These are phyloP conservation scores for Amanita rubescens DNA, from an alignment of 768 basidiomycete species.

Conservation along the genomic window DNA sequence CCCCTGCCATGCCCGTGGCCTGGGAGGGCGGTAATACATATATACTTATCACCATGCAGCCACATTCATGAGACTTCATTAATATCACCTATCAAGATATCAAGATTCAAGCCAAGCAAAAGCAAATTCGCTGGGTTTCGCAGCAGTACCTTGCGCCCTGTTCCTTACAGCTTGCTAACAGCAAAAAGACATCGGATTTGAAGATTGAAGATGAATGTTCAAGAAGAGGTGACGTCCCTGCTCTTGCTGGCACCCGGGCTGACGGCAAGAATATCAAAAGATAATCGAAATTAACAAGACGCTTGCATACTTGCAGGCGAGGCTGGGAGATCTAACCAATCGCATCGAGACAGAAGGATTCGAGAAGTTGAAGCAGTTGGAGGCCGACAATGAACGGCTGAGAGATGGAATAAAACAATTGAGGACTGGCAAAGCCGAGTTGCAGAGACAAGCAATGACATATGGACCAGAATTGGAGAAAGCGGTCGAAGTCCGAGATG, in stretches of 20 bases:
- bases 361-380: conserved; percentile 19
- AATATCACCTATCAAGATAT: neutral
- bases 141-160: neutral
- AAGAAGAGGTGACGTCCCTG: conserved; percentile 19
- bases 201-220: neutral
- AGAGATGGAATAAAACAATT: conserved; percentile 20
- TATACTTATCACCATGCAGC: neutral
- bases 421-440: conserved; percentile 24
- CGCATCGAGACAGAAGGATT: conserved; percentile 9
- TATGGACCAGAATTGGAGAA: conserved; percentile 24
- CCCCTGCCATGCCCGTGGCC: neutral
- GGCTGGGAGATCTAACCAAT: conserved; percentile 7
- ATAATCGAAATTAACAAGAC: neutral
- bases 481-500: conserved; percentile 26
- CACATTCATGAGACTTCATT: conserved; percentile 5
- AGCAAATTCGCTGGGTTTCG: neutral
- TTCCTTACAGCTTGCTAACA: no score
- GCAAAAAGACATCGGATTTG: no score
- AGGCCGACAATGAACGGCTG: conserved; percentile 22
- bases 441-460: conserved; percentile 21
- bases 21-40: neutral
- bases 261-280: neutral
- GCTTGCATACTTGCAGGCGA: conserved; percentile 11
- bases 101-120: neutral
- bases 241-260: neutral